Evolutionary conservation across 2,329 filamentous ascomycete species (phyloP), one percentile per base, ranked within the genome.

Genomic region (Xylariaceae sp.): DNA sequence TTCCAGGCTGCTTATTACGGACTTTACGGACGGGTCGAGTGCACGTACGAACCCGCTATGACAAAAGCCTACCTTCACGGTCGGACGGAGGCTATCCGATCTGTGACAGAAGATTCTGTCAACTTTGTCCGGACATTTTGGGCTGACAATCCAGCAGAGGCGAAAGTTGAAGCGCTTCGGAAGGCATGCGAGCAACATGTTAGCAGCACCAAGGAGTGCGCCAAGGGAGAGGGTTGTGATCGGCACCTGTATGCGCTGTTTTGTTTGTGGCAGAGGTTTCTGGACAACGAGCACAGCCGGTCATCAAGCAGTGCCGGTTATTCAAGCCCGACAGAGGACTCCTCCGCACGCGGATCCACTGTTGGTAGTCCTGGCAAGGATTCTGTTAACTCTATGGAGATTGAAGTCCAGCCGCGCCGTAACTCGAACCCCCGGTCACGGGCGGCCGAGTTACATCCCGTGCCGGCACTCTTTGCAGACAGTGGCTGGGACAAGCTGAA

Each of bases 1-100:
- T 97, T 97, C 76, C 94, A 99, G 72, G 93, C 93, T 4, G 93
- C 94, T 1, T 97, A 99, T 77, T 99, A 97, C 67, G 94, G 94
- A 2, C 81, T 99, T 6, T 99, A 97, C 65, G 94, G 94, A 3
- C 86, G 91, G 4, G 85, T 96, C 1, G 94, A 97, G 72, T 96
- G 91, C 69, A 94, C 92, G 0, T 99, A 99, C 70, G 94, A 99
- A 73, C 94, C 94, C 6, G 93, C 94, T 35, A 97, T 99, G 94
- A 99, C 94, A 45, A 99, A 99, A 72, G 79, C 88, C 54, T 99
- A 85, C 74, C 84, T 95, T 55, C 94, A 97, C 69, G 94, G 94
- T 9, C 88, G 94, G 39, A 99, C 94, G 0, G 94, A 99, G 74
- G 93, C 94, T 4, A 88, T 99, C 60, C 84, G 94, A 39, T 86